phyloP scores from a whole-genome alignment of 1,139 yeast species.

The Eremothecium sinecaudum region DNA sequence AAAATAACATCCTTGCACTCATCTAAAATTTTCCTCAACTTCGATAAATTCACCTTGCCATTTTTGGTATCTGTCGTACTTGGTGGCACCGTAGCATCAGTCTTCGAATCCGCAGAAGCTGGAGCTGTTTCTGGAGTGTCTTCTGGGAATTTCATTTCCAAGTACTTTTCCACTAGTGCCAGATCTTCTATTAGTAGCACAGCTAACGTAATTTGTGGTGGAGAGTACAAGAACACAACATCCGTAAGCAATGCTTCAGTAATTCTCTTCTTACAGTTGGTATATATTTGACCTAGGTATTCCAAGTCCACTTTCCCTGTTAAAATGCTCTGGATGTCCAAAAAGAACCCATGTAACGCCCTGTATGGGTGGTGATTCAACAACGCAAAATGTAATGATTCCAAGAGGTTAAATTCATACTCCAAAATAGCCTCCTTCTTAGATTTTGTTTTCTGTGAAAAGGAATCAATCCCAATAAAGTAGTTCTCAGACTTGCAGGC shows the following conservation, averaged over 20 bases:
- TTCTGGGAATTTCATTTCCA: conserved; percentile 43
- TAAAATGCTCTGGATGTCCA: conserved; percentile 71
- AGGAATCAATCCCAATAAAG: conserved; percentile 78
- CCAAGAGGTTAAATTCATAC: conserved; percentile 68
- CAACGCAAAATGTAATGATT: conserved; percentile 67
- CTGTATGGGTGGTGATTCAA: conserved; percentile 81
- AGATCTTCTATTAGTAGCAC: conserved; percentile 62
- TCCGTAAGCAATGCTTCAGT: conserved; percentile 65
- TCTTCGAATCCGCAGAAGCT: conserved; percentile 16
- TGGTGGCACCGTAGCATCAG: conserved; percentile 5
- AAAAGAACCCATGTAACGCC: conserved; percentile 83
- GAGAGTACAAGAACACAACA: conserved; percentile 67
- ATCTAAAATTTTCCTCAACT: conserved; percentile 38
- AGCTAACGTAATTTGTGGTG: conserved; percentile 92
- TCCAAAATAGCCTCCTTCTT: conserved; percentile 58
- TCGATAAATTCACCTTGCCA: conserved; percentile 25
- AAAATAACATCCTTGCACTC: conserved; percentile 43
- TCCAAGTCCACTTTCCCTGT: conserved; percentile 31
- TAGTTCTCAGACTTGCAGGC: conserved; percentile 91
- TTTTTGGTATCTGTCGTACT: conserved; percentile 7
- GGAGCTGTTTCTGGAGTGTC: conserved; percentile 17
- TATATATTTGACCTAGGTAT: conserved; percentile 45
- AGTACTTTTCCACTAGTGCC: conserved; percentile 55
- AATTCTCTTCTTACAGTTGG: conserved; percentile 54
- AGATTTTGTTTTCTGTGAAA: conserved; percentile 60